phyloP scores from a whole-genome alignment of 495 filamentous ascomycete genomes.

The Acidomyces sp. region DNA sequence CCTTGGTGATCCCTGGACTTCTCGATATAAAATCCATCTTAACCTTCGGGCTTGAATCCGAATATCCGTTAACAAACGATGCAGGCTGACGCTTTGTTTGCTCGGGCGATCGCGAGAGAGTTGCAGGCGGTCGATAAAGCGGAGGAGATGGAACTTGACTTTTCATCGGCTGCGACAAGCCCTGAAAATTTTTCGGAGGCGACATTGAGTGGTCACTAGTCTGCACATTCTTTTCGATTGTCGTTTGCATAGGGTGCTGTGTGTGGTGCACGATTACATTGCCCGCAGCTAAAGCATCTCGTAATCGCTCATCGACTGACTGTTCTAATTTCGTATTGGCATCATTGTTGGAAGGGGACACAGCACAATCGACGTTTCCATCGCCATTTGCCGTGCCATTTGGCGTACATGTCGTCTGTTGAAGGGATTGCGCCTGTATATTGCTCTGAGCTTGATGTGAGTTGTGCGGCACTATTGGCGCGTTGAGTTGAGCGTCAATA shows the following conservation, averaged over 20 bases:
- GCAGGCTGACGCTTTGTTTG: slow-evolving; percentile 1
- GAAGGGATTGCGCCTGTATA: not conserved
- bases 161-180: not conserved
- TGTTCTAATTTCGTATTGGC: not conserved
- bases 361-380: slow-evolving; percentile 13
- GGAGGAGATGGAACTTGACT: slow-evolving; percentile 7
- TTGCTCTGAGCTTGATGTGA: not conserved
- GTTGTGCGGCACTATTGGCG: not conserved
- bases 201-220: not conserved
- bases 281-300: not conserved
- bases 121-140: slow-evolving; percentile 13
- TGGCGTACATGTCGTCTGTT: not conserved
- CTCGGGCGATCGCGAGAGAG: slow-evolving; percentile 15
- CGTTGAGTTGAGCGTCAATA: slow-evolving; percentile 7
- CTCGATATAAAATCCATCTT: not conserved
- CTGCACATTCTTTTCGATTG: not conserved
- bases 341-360: slow-evolving; percentile 1
- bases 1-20: slow-evolving; percentile 10
- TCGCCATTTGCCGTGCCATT: slow-evolving; percentile 4
- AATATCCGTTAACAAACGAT: not conserved
- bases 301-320: slow-evolving; percentile 2
- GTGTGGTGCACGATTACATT: not conserved
- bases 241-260: not conserved
- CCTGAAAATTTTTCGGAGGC: not conserved
- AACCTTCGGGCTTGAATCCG: slow-evolving; percentile 2